Evolutionary conservation across 495 filamentous ascomycete genomes (phyloP), one percentile per base, ranked within the genome.

Genomic region (Talaromyces adpressus): DNA sequence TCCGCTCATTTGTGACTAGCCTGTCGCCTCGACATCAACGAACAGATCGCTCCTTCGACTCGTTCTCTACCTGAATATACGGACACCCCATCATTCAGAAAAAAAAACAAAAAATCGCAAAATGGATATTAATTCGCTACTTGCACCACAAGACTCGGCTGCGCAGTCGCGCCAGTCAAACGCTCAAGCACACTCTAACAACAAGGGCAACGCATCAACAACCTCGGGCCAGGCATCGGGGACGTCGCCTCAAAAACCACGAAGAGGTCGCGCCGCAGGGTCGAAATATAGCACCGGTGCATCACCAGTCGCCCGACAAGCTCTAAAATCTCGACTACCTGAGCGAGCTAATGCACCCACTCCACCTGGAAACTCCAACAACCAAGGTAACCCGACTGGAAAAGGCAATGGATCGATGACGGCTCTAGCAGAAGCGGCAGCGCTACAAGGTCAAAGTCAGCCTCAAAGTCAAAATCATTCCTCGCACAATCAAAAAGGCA

Each of bases 61-160:
- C 36, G 36, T 41, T 41, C 14, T 16, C 14, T 41, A 41, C 9
- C 8, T 41, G 14, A n/a, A 49, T 49, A 18, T 18, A 49, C 45
- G 30, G 59, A 47, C 27, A 34, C 9, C 30, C 3, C 4, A 49
- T 18, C n/a, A 8, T 8, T 7, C 36, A 14, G 12, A 20, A 49
- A 20, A 49, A 20, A 49, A 14, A 20, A 49, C n/a, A 49, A 49
- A 49, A 45, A 8, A 49, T 18, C n/a, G n/a, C 45, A 45, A 69
- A 57, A 90, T 91, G 88, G 86, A 91, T 68, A 91, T 91, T 79
- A 87, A 81, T 75, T 87, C 84, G 30, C 81, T 91, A 53, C 82
- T 91, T 65, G 89, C 88, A 64, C 85, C 87, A 51, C 81, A 87
- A 72, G 85, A 89, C 61, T 81, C 85, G 61, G 81, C 87, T 68